phyloP scores from a whole-genome alignment of 345 rosid genomes.

The Hypericum androsaemum region DNA sequence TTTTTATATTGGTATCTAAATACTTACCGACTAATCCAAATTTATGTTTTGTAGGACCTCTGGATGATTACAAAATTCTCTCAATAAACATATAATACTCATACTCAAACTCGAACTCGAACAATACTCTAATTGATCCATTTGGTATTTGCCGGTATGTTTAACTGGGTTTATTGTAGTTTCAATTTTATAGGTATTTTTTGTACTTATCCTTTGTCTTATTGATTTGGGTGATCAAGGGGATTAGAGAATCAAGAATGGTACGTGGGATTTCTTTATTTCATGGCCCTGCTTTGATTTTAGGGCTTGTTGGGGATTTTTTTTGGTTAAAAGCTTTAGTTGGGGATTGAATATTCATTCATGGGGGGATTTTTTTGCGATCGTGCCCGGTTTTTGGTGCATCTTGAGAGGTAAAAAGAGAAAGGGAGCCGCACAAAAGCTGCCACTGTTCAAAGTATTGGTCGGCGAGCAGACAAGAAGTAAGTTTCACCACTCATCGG shows the following conservation, averaged over 20 bases:
- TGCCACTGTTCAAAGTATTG: slow-evolving; percentile 67
- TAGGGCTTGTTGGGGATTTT: slow-evolving; percentile 25
- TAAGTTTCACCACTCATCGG: slow-evolving; percentile 19
- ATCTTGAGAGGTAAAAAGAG: slow-evolving; percentile 6
- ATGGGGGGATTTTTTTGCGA: slow-evolving; percentile 19
- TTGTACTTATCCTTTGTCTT: slow-evolving; percentile 16
- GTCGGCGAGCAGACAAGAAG: slow-evolving; percentile 54
- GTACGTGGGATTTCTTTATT: slow-evolving; percentile 11
- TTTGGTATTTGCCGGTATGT: no score
- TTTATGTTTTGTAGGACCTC: no score
- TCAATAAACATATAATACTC: no score
- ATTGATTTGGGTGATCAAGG: slow-evolving; percentile 22
- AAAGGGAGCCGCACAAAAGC: slow-evolving; percentile 57
- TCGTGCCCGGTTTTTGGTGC: slow-evolving; percentile 50
- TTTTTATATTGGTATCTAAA: no score
- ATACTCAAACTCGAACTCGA: no score
- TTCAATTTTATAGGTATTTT: not conserved
- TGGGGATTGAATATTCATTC: slow-evolving; percentile 15
- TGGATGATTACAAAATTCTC: no score
- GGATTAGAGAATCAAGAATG: slow-evolving; percentile 17
- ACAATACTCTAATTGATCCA: no score
- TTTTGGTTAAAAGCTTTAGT: slow-evolving; percentile 40
- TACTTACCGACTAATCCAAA: no score
- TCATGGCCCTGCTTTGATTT: slow-evolving; percentile 33
- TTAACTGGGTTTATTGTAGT: no score